phyloP scores from a whole-genome alignment of 2,329 filamentous ascomycete genomes.

The Colletotrichum magnum region DNA sequence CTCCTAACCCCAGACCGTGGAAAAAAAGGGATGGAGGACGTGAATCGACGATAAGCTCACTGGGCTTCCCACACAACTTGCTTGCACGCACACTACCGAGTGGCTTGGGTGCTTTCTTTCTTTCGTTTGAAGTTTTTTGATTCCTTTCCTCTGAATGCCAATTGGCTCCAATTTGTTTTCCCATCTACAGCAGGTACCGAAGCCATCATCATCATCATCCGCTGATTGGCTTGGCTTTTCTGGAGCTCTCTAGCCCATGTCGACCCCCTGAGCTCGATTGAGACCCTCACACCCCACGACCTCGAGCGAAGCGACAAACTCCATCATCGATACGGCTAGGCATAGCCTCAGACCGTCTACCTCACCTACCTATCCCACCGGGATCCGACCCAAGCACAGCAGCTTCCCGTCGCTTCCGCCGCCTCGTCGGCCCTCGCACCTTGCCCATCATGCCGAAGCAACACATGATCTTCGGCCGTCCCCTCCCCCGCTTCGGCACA shows the following conservation, averaged over 20 bases:
- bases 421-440: slow-evolving; percentile 20
- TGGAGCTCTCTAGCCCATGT: slow-evolving; percentile 29
- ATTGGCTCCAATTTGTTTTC: background rate
- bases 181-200: background rate
- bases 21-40: background rate
- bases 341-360: slow-evolving; percentile 6
- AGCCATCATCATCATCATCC: background rate
- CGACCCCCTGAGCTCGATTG: slow-evolving; percentile 17
- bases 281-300: slow-evolving; percentile 12
- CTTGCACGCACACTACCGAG: background rate
- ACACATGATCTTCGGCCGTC: slow-evolving; percentile 59
- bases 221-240: slow-evolving; percentile 24
- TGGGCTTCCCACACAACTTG: background rate
- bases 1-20: slow-evolving; percentile 4
- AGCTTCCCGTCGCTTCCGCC: slow-evolving; percentile 9
- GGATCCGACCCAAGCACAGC: background rate
- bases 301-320: background rate
- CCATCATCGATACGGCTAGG: slow-evolving; percentile 4
- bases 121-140: slow-evolving; percentile 16
- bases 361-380: slow-evolving; percentile 8
- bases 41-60: slow-evolving; percentile 12
- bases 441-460: slow-evolving; percentile 48
- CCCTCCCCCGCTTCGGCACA: slow-evolving; percentile 64
- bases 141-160: background rate
- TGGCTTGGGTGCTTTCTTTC: slow-evolving; percentile 7